Evolutionary conservation across 2,329 filamentous ascomycete genomes (phyloP), one percentile per base, ranked within the genome.

Genomic region (Sphaerulina vaccinii): DNA sequence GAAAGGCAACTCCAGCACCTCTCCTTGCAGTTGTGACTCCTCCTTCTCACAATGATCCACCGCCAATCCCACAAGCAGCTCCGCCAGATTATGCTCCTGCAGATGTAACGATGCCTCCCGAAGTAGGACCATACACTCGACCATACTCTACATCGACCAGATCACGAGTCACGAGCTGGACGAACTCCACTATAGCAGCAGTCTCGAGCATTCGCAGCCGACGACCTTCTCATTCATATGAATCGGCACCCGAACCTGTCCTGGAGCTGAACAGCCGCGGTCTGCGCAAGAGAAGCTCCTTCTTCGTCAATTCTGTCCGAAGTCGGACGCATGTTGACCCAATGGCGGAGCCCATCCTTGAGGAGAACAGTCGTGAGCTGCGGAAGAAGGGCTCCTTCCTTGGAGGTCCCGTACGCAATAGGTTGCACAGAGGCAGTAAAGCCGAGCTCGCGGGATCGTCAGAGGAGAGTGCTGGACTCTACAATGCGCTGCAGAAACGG

Each of bases 81-180:
- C 27, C n/a, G 27, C 27, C 10, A 29, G 27, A 13, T 29, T 13
- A 29, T 29, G 8, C 10, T 10, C 10, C 27, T 9, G 27, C 27
- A 29, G 27, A 29, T 9, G 10, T 29, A 9, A 13, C 3, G 4
- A 13, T 29, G 27, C 8, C 24, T 36, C 15, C 5, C 16, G 45
- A 39, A 22, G 33, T 15, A 1, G 45, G 39, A 22, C 45, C 45
- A 13, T 32, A 29, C 18, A 29, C 33, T 22, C 33, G 45, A 15
- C 45, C 45, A 39, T 39, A 39, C 16, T 48, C 45, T 21, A 48
- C 23, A 9, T 78, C 80, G 33, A 78, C 82, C 16, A 80, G 73
- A 57, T 86, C 83, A n/a, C 73, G 85, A 18, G 81, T 88, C 44
- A 88, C 85, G 1, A 90, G 86, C 66, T 89, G 86, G 86, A 80